Evolutionary conservation across 306 rosid species (phyloP).

Genomic region (Boehmeria nivea): DNA sequence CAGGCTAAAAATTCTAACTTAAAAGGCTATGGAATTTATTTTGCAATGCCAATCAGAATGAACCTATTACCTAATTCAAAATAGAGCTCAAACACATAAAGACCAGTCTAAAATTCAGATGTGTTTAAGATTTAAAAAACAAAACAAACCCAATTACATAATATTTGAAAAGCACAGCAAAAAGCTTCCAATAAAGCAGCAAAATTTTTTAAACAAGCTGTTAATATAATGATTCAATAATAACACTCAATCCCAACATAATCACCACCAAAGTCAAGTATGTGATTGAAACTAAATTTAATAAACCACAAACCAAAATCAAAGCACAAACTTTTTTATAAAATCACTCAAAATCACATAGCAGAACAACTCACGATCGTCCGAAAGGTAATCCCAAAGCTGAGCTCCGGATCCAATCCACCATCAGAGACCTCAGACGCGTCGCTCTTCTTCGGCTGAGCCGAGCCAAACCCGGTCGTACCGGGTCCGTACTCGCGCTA

Average conservation of each 20-base stretch:
- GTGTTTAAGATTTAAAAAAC: no score
- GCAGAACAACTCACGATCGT: conserved; percentile 60
- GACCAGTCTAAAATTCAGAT: no score
- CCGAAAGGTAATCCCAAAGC: conserved; percentile 65
- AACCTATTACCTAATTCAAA: no score
- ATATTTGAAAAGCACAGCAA: background rate
- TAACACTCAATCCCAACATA: no score
- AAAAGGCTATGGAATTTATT: no score
- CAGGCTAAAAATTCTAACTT: no score
- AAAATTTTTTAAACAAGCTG: no score
- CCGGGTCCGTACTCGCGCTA: conserved; percentile 25
- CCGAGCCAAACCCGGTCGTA: conserved; percentile 13
- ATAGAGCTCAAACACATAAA: no score
- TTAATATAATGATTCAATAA: no score
- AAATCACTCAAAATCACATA: background rate
- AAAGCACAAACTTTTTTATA: background rate
- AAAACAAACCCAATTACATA: background rate
- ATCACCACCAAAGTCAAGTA: no score
- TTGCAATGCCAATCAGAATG: no score
- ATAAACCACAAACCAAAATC: background rate
- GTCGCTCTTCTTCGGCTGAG: conserved; percentile 40
- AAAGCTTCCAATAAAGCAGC: conserved; percentile 10
- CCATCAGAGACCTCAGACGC: conserved; percentile 50
- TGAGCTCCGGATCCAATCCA: conserved; percentile 90
- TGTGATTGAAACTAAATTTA: no score